These are phyloP conservation scores for Oryza rufipogon DNA, from an alignment of 176 grass and related monocot species.

Conservation along the genomic window DNA sequence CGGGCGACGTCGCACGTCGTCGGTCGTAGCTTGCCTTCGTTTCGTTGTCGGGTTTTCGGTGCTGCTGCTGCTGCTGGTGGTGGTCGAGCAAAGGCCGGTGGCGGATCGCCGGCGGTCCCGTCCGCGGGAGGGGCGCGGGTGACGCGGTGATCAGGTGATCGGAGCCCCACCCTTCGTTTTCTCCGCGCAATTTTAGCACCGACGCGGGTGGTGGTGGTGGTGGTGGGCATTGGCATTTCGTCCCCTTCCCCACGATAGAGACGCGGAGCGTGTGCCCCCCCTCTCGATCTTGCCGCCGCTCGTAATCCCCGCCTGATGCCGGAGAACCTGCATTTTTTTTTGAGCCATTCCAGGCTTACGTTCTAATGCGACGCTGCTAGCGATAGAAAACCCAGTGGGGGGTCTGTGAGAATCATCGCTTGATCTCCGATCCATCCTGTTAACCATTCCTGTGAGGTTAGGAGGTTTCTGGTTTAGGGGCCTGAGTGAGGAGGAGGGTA, in stretches of 20 bases:
- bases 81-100: not conserved
- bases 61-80: not conserved
- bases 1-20: not conserved
- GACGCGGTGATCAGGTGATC: constrained; percentile 7
- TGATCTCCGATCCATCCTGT: not conserved
- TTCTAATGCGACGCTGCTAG: not conserved
- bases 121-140: not conserved
- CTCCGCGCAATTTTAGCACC: not conserved
- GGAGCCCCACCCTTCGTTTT: not conserved
- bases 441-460: not conserved
- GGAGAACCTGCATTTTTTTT: not conserved
- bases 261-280: too few species aligned
- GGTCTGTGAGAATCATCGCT: not conserved
- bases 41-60: not conserved
- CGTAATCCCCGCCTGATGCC: not conserved
- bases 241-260: not conserved
- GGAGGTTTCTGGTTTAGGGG: not conserved
- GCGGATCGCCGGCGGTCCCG: not conserved
- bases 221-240: not conserved
- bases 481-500: not conserved
- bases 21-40: not conserved
- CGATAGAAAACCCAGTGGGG: not conserved
- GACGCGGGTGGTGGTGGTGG: not conserved
- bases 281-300: not conserved
- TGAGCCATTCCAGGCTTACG: not conserved